Evolutionary conservation across 768 basidiomycete species (phyloP).

Genomic region (Podaxis sp.): DNA sequence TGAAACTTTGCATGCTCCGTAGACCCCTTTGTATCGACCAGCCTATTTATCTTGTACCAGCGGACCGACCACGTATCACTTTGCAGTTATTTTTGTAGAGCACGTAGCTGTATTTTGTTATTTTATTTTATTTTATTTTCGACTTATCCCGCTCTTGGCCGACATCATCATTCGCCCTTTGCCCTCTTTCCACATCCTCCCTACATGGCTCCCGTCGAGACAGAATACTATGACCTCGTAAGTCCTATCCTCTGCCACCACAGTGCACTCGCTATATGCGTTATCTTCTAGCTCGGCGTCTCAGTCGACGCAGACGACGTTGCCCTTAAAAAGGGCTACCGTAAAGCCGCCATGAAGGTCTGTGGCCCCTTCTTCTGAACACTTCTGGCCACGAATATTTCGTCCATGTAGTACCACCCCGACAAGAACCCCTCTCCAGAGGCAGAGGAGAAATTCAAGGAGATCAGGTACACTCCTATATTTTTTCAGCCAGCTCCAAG

Average conservation of each 20-base stretch:
- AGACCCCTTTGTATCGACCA: neutral
- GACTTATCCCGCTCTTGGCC: neutral
- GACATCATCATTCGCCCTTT: neutral
- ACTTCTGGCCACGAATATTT: neutral
- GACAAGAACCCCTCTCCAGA: conserved; percentile 94
- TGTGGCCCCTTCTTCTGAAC: conserved; percentile 20
- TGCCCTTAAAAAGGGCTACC: conserved; percentile 90
- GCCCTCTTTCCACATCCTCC: conserved; percentile 9
- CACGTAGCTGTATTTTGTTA: neutral
- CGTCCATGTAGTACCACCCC: conserved; percentile 71
- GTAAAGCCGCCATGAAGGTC: conserved; percentile 93
- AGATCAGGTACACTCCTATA: conserved; percentile 68
- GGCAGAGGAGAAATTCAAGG: conserved; percentile 96
- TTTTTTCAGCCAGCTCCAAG: neutral
- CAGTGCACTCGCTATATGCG: neutral
- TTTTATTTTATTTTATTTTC: neutral
- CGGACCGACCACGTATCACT: neutral
- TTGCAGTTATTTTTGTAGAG: conserved; percentile 1
- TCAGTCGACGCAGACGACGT: conserved; percentile 72
- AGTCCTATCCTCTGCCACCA: conserved; percentile 22
- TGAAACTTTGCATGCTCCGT: neutral
- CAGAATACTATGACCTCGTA: conserved; percentile 86
- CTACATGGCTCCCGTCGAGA: conserved; percentile 83
- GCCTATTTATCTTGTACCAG: neutral
- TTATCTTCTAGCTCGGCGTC: conserved; percentile 58